Evolutionary conservation across 1,284 basidiomycete species (phyloP).

Genomic region (Taiwanofungus camphoratus): DNA sequence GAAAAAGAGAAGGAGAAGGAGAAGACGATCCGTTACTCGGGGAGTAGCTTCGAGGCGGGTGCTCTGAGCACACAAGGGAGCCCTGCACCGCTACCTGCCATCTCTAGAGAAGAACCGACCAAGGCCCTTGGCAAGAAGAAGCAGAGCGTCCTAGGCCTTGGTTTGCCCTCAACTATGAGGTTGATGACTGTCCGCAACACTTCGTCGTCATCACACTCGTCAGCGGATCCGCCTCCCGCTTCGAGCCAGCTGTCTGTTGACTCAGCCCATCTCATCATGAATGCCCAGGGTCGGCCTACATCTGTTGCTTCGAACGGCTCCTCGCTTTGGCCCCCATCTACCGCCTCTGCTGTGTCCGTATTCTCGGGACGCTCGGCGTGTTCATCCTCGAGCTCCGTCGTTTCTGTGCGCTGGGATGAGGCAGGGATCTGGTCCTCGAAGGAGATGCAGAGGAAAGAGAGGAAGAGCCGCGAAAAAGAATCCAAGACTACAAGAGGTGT

Average conservation of each 20-base stretch:
- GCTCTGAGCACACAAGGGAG: constrained; percentile 37
- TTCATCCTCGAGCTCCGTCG: constrained; percentile 42
- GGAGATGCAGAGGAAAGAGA: constrained; percentile 43
- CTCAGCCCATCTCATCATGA: constrained; percentile 29
- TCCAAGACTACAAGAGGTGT: constrained; percentile 16
- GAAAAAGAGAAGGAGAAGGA: constrained; percentile 27
- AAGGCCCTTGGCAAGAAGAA: constrained; percentile 47
- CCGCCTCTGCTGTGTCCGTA: constrained; percentile 41
- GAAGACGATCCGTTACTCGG: constrained; percentile 37
- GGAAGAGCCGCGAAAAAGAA: constrained; percentile 23
- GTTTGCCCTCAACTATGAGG: constrained; percentile 40
- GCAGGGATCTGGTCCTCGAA: constrained; percentile 47
- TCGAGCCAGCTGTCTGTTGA: constrained; percentile 44
- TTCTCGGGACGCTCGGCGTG: constrained; percentile 25
- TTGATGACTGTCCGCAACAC: constrained; percentile 40
- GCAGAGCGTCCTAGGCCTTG: constrained; percentile 47
- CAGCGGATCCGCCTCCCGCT: constrained; percentile 13
- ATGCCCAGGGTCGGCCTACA: constrained; percentile 30
- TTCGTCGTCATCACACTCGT: constrained; percentile 22
- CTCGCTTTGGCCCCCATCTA: constrained; percentile 53
- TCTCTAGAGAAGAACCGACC: constrained; percentile 14
- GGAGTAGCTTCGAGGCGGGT: constrained; percentile 62
- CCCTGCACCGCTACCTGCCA: constrained; percentile 15
- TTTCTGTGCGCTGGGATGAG: constrained; percentile 61
- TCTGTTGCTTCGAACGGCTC: constrained; percentile 46